phyloP scores from a whole-genome alignment of 768 basidiomycete genomes.

The Suillus decipiens region DNA sequence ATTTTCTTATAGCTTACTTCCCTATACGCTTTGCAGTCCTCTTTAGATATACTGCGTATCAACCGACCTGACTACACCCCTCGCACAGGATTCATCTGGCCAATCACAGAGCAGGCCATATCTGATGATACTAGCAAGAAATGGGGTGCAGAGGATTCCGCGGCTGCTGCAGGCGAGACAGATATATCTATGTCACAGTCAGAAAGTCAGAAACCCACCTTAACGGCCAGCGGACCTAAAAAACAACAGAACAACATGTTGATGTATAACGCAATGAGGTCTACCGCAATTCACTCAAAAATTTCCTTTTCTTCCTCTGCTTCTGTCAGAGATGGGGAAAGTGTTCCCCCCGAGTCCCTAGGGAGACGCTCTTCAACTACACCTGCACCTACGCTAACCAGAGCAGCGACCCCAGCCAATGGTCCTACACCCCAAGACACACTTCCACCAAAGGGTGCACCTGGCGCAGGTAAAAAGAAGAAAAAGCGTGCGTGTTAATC shows the following conservation, averaged over 20 bases:
- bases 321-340: slow-evolving; percentile 31
- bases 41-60: slow-evolving; percentile 70
- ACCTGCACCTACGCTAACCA: slow-evolving; percentile 36
- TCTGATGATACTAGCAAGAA: slow-evolving; percentile 46
- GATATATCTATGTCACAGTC: slow-evolving; percentile 14
- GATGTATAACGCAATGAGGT: slow-evolving; percentile 76
- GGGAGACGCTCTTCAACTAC: slow-evolving; percentile 33
- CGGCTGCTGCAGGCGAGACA: slow-evolving; percentile 23
- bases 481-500: slow-evolving; percentile 62
- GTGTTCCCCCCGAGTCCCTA: slow-evolving; percentile 28
- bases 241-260: slow-evolving; percentile 70
- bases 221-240: slow-evolving; percentile 38
- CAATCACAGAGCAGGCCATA: slow-evolving; percentile 61
- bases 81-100: slow-evolving; percentile 83
- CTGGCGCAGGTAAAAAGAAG: slow-evolving; percentile 68
- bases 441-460: slow-evolving; percentile 43
- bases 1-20: slow-evolving; percentile 56
- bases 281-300: slow-evolving; percentile 72
- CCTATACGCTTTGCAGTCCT: slow-evolving; percentile 70
- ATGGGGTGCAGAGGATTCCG: slow-evolving; percentile 31
- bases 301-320: slow-evolving; percentile 47
- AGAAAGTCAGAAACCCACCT: slow-evolving; percentile 26
- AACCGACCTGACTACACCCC: slow-evolving; percentile 84
- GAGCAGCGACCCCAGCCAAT: slow-evolving; percentile 32
- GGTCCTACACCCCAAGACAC: slow-evolving; percentile 48